Evolutionary conservation across 768 basidiomycete genomes (phyloP).

Genomic region (Gautieria morchelliformis): DNA sequence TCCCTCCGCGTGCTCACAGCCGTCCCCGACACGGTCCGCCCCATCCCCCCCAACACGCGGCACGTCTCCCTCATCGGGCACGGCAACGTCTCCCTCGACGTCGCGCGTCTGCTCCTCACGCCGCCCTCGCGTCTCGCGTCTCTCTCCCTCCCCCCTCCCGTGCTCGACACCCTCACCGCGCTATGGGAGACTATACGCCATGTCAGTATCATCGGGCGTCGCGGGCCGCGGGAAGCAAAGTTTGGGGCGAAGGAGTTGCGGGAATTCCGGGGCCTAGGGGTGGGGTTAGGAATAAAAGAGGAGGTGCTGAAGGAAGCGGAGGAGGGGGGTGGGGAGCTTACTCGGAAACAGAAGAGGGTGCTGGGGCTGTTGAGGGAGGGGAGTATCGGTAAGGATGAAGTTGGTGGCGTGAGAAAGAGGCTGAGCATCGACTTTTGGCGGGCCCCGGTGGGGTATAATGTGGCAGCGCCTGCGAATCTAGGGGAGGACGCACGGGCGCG

Average conservation of each 20-base stretch:
- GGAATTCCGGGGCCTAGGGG: too few species aligned
- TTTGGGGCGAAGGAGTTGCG: conserved; percentile 93
- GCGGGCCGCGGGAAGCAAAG: conserved; percentile 82
- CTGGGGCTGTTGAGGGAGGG: conserved; percentile 54
- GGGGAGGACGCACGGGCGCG: conserved; percentile 19
- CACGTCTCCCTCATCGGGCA: conserved; percentile 87
- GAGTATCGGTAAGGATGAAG: conserved; percentile 34
- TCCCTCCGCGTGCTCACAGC: conserved; percentile 34
- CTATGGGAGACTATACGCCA: conserved; percentile 49
- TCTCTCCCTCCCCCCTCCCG: conserved; percentile 72
- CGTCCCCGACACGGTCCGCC: conserved; percentile 43
- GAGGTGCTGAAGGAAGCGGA: conserved; percentile 47
- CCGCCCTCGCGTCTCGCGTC: conserved; percentile 46
- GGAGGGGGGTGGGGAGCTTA: too few species aligned
- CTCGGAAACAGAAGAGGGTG: too few species aligned
- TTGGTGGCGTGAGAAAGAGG: conserved; percentile 33
- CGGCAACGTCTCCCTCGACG: conserved; percentile 90
- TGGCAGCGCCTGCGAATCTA: too few species aligned
- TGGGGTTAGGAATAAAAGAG: too few species aligned
- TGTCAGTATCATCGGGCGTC: conserved; percentile 75
- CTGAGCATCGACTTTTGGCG: conserved; percentile 82
- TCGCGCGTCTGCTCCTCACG: conserved; percentile 83
- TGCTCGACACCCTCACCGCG: conserved; percentile 54
- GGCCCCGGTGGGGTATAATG: too few species aligned
- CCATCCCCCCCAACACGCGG: conserved; percentile 52